Conservation (phyloP, 768 basidiomycete species). For the Leccinum truebloodii region DNA sequence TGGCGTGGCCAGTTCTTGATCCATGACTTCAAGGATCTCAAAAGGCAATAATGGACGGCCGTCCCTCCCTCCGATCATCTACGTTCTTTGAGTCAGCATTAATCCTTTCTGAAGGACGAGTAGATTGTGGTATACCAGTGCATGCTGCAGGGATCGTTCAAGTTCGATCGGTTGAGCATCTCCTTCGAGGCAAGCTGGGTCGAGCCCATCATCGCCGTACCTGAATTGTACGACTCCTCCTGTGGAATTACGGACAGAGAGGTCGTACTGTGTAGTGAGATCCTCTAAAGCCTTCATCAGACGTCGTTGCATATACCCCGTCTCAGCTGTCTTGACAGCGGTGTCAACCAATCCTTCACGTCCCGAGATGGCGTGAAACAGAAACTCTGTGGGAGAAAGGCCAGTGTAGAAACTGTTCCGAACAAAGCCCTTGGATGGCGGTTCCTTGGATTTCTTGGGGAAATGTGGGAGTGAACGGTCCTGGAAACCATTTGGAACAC, state of each 20-base stretch:
- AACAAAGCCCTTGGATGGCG: conserved; percentile 97
- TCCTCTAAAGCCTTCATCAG: conserved; percentile 99
- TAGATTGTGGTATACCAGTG: conserved; percentile 50
- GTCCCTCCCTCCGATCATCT: conserved; percentile 64
- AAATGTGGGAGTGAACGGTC: conserved; percentile 99
- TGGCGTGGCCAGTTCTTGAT: conserved; percentile 55
- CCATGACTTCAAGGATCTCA: conserved; percentile 76
- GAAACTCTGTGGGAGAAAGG: conserved; percentile 89
- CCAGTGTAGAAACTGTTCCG: conserved; percentile 96
- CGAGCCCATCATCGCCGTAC: conserved; percentile 96
- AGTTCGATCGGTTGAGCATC: conserved; percentile 94
- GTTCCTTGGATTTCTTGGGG: conserved; percentile 93
- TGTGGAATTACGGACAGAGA: conserved; percentile 90
- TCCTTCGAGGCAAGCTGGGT: conserved; percentile 95
- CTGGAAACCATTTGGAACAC: conserved; percentile 98
- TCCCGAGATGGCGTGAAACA: conserved; percentile 99
- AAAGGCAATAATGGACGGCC: conserved; percentile 79
- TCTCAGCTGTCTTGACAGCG: conserved; percentile 99
- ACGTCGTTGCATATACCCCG: conserved; percentile 98
- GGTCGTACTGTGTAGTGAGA: conserved; percentile 92
- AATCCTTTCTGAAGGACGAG: neutral
- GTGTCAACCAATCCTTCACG: conserved; percentile 99
- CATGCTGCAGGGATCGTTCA: conserved; percentile 83
- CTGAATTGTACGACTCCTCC: conserved; percentile 97
- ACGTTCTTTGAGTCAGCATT: conserved; percentile 3